Base-by-base conservation (phyloP, 352 stramenopile species). In the Pythium volutum region DNA sequence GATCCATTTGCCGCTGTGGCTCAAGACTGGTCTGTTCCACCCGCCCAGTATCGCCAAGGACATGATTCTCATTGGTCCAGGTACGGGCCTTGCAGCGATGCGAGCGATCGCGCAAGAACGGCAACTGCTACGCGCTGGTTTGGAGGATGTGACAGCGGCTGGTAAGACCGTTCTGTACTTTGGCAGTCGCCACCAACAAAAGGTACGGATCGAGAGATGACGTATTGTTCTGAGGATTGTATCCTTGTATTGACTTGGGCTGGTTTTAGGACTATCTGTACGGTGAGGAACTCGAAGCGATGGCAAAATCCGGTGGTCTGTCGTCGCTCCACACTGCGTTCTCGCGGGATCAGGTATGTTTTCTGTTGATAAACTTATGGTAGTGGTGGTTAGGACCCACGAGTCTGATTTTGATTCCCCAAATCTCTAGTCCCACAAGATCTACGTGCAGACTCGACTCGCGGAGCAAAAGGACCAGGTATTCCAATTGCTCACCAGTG, bases 401-500 rank as follows among this genome's bases (percentile, higher is more conserved):
- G 36, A 43, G 31, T 27, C 18, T 29, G 42, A 14, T 26, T 27
- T 10, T 48, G 26, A 15, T 36, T 4, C 9, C 47, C 20, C 8
- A 3, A 12, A 18, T 29, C 29, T 47, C 25, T 31, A 91, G 78
- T 67, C 74, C 27, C 67, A 90, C 55, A 97, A 97, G 69, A 80
- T 97, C 8, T 98, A 98, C 69, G 92, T 98, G 25, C 89, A 97
- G 73, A 91, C 84, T 16, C 77, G 77, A 12, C 76, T 98, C 20
- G 77, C 71, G 9, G 88, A 98, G 63, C 73, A 91, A 57, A 93
- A 92, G 61, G 69, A 88, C 23, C 48, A 66, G 8, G 73, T 95
- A 0, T 95, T 81, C 46, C 62, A 87, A 34, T 74, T 91, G 43
- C 75, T 93, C 20, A 75, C 89, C 48, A 76, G 75, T 27, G 76